phyloP scores from a whole-genome alignment of 1,139 yeast species.

The Suhomyces bokatorum region DNA sequence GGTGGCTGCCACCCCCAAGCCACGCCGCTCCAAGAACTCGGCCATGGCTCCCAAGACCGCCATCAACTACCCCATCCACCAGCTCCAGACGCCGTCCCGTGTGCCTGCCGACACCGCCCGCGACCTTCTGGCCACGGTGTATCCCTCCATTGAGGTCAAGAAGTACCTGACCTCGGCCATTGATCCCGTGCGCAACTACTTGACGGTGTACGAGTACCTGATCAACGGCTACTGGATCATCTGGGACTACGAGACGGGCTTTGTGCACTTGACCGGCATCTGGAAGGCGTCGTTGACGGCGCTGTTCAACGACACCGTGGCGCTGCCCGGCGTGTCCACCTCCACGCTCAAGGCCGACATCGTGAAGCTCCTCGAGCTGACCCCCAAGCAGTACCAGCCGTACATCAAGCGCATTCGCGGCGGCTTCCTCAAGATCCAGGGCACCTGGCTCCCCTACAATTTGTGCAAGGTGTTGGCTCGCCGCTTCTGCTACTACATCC shows the following conservation, averaged over 20 bases:
- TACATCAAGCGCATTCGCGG: conserved; percentile 81
- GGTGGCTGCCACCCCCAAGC: background rate
- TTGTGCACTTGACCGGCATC: conserved; percentile 85
- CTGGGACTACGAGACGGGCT: conserved; percentile 89
- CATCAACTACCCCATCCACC: conserved; percentile 26
- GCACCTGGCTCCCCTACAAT: conserved; percentile 86
- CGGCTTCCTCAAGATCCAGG: conserved; percentile 90
- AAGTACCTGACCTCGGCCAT: conserved; percentile 76
- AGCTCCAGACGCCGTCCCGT: conserved; percentile 13
- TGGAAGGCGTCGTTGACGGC: conserved; percentile 71
- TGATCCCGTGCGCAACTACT: conserved; percentile 54
- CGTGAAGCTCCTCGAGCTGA: conserved; percentile 69
- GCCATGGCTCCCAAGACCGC: conserved; percentile 10
- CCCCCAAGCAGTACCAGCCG: conserved; percentile 64
- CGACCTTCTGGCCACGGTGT: conserved; percentile 26
- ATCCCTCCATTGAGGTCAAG: conserved; percentile 50
- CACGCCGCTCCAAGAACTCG: conserved; percentile 8
- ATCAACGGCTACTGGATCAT: conserved; percentile 69
- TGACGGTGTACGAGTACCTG: conserved; percentile 73
- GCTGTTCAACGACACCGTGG: conserved; percentile 11
- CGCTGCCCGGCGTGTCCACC: conserved; percentile 6
- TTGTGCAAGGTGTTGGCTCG: conserved; percentile 69
- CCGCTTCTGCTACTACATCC: conserved; percentile 74
- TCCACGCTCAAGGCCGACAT: conserved; percentile 69
- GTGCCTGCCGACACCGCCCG: conserved; percentile 30